These are phyloP conservation scores for Yarrowia porcina DNA, from an alignment of 805 yeast genomes.

Conservation along the genomic window DNA sequence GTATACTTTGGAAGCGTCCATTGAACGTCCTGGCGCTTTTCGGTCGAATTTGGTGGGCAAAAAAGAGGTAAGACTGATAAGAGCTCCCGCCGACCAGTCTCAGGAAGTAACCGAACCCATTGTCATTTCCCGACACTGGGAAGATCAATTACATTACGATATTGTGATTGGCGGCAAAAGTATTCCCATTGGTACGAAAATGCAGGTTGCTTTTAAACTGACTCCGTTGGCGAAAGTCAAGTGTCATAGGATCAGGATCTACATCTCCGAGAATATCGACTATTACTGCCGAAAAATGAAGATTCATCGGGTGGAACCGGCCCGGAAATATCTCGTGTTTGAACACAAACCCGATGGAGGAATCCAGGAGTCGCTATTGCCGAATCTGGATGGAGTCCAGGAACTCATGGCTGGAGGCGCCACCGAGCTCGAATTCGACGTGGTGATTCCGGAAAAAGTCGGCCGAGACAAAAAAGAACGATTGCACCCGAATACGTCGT, in stretches of 20 bases:
- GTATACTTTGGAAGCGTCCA: constrained; percentile 63
- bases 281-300: constrained; percentile 82
- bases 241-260: constrained; percentile 80
- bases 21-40: constrained; percentile 82
- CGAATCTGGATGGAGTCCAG: constrained; percentile 2
- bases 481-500: constrained; percentile 81
- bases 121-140: constrained; percentile 89
- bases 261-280: constrained; percentile 83
- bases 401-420: constrained; percentile 27
- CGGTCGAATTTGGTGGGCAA: constrained; percentile 68
- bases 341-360: constrained; percentile 51
- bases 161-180: constrained; percentile 88
- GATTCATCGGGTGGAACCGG: constrained; percentile 90
- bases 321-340: constrained; percentile 69
- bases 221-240: constrained; percentile 85
- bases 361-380: not conserved
- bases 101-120: constrained; percentile 92
- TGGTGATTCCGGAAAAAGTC: constrained; percentile 70
- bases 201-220: constrained; percentile 81
- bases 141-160: constrained; percentile 83
- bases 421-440: constrained; percentile 68
- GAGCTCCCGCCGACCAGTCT: constrained; percentile 74
- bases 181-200: constrained; percentile 72
- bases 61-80: constrained; percentile 60
- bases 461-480: not conserved